phyloP scores from a whole-genome alignment of 2,329 filamentous ascomycete genomes.

The Arthroderma sp. region DNA sequence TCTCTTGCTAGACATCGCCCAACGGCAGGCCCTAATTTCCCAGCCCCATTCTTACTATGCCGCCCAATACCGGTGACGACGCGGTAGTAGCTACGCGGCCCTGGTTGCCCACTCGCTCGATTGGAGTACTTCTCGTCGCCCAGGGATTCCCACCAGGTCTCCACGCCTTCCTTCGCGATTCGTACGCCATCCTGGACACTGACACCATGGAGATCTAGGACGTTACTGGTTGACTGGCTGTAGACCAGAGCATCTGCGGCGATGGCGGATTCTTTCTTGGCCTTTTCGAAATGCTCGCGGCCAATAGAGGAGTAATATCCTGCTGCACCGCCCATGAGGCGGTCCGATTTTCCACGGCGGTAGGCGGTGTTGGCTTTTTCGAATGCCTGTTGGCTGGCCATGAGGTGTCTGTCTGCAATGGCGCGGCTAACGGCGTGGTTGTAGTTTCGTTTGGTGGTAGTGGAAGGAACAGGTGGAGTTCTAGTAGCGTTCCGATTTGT shows the following conservation, averaged over 20 bases:
- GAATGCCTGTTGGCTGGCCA: conserved; percentile 42
- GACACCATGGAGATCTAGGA: conserved; percentile 73
- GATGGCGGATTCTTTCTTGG: conserved; percentile 48
- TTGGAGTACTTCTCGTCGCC: conserved; percentile 50
- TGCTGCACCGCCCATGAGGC: conserved; percentile 61
- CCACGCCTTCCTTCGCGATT: conserved; percentile 57
- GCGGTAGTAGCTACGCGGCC: conserved; percentile 53
- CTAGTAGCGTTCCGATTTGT: background rate
- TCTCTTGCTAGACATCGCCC: conserved; percentile 60
- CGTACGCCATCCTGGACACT: conserved; percentile 67
- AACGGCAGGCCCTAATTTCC: conserved; percentile 68
- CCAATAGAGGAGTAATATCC: conserved; percentile 62
- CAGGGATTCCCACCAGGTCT: conserved; percentile 62
- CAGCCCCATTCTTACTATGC: conserved; percentile 66
- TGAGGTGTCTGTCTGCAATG: conserved; percentile 35
- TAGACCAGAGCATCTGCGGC: conserved; percentile 61
- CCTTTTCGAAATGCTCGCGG: conserved; percentile 49
- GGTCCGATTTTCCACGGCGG: conserved; percentile 54
- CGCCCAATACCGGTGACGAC: conserved; percentile 72
- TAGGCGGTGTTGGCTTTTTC: conserved; percentile 47
- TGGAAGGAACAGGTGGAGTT: background rate
- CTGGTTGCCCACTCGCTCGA: conserved; percentile 37
- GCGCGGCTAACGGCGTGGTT: conserved; percentile 19
- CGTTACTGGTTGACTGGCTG: conserved; percentile 47
- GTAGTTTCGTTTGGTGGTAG: background rate